A percentile compares a stretch with the other conserved stretches of the same genome.
phyloP scores from a whole-genome alignment of 768 basidiomycete species.

The Tephrocybe rancida region DNA sequence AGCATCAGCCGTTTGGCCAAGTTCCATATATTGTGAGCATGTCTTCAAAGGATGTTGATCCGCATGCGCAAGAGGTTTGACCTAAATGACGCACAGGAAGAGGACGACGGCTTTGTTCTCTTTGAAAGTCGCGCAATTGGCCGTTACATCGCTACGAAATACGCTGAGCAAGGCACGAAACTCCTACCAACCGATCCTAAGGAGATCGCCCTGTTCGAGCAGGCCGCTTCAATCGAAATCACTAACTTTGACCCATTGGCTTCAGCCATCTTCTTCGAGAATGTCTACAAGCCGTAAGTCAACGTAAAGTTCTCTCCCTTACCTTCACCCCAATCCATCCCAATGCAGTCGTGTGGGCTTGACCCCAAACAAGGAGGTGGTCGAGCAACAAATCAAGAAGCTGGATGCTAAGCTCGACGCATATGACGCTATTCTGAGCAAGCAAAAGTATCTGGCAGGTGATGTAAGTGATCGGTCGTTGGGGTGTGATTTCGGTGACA shows the following conservation, averaged over 20 bases:
- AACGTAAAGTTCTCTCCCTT: too few relatives aligned
- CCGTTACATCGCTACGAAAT: constrained; percentile 53
- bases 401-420: constrained; percentile 38
- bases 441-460: constrained; percentile 48
- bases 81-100: neutral
- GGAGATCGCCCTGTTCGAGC: constrained; percentile 37
- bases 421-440: constrained; percentile 49
- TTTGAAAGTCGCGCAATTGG: constrained; percentile 50
- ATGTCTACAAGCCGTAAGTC: too few relatives aligned
- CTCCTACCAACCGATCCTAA: constrained; percentile 35
- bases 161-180: constrained; percentile 36
- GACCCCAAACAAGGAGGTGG: too few relatives aligned
- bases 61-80: too few relatives aligned
- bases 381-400: constrained; percentile 36
- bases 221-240: constrained; percentile 41
- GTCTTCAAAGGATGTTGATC: neutral
- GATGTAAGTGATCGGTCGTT: constrained; percentile 26
- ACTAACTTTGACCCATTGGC: constrained; percentile 48
- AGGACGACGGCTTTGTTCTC: constrained; percentile 19
- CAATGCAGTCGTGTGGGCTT: too few relatives aligned
- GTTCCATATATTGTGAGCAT: constrained; percentile 48
- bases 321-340: too few relatives aligned
- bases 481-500: too few relatives aligned
- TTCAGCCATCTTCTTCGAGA: too few relatives aligned
- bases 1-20: constrained; percentile 56